Base-by-base conservation (phyloP, 1,139 yeast genomes). In the Candida mesenterica region DNA sequence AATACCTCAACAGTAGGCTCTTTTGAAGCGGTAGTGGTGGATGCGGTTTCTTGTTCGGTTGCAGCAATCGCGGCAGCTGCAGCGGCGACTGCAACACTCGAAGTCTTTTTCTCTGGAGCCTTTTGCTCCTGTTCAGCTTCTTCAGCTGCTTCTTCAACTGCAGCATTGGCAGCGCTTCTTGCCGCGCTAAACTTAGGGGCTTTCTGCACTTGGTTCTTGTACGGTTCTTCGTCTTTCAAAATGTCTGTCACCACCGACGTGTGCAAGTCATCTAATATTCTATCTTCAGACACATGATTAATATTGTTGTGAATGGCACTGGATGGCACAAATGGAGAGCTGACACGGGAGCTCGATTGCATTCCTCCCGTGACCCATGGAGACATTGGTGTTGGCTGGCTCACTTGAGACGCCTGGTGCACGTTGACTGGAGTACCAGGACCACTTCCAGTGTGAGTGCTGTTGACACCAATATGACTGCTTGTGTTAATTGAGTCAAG, bases 301-400 rank as follows among this genome's bases (percentile, higher is more conserved):
- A 10, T 26, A 14, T 12, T 15, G 5, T 28, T 18, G 5, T 30
- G 22, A 7, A n/a, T 27, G 8, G 20, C 14, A 25, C 28, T 25
- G 7, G 28, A 25, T 9, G 65, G 58, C 14, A 62, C 62, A 46
- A 69, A 70, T 2, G 76, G 76, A 3, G 75, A 68, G 39, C 53
- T 57, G 12, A 64, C 72, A 23, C 75, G 50, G 12, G 74, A 67
- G 41, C 47, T 59, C 4, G 64, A 51, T 36, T 61, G 70, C 16
- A 46, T 41, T 10, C 55, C 50, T 6, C 62, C 58, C 4, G 67
- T 46, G 18, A 58, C 37, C 75, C 75, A 68, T 4, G 75, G 75
- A 1, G 73, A 68, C 35, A 65, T 51, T 4, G 74, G 72, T n/a
- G 64, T 50, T 3, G 67, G 65, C 41, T 65, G 73, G 26, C 45